Conservation (phyloP, 2,329 filamentous ascomycete genomes). For the Simplicillium sp. region DNA sequence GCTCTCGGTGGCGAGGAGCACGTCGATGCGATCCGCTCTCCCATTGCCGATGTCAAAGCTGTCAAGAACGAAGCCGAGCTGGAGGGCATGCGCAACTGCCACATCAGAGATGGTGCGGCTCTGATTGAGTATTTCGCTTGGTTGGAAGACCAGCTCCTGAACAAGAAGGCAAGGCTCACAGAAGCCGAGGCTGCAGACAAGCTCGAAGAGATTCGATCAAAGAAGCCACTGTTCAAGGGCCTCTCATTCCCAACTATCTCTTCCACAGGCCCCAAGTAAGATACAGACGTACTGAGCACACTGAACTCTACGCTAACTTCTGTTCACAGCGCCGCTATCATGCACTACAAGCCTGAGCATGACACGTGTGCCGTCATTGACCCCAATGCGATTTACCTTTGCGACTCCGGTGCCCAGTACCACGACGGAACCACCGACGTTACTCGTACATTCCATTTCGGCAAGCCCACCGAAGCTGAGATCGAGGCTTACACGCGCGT, state of each 20-base stretch:
- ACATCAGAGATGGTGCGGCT: constrained; percentile 86
- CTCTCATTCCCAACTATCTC: constrained; percentile 95
- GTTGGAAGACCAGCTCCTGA: constrained; percentile 80
- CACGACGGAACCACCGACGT: constrained; percentile 84
- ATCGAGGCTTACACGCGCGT: constrained; percentile 82
- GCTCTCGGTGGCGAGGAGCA: constrained; percentile 77
- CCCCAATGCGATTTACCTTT: constrained; percentile 71
- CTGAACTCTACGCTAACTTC: constrained; percentile 4
- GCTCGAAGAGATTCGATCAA: constrained; percentile 64
- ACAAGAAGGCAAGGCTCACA: constrained; percentile 64
- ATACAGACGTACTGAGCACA: constrained; percentile 5
- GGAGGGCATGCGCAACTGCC: constrained; percentile 87
- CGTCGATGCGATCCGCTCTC: constrained; percentile 80
- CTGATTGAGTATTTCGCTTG: constrained; percentile 91
- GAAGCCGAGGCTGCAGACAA: constrained; percentile 91
- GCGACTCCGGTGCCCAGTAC: constrained; percentile 87
- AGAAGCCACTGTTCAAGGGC: constrained; percentile 69
- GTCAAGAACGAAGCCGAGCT: constrained; percentile 88
- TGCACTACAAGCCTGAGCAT: constrained; percentile 73
- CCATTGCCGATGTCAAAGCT: constrained; percentile 83
- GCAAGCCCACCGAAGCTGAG: constrained; percentile 66
- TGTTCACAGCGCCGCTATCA: constrained; percentile 69
- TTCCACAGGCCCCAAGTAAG: constrained; percentile 70
- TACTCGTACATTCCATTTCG: constrained; percentile 79
- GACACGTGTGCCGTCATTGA: constrained; percentile 70